phyloP scores from a whole-genome alignment of 2,329 filamentous ascomycete species.

The Pseudopithomyces chartarum region DNA sequence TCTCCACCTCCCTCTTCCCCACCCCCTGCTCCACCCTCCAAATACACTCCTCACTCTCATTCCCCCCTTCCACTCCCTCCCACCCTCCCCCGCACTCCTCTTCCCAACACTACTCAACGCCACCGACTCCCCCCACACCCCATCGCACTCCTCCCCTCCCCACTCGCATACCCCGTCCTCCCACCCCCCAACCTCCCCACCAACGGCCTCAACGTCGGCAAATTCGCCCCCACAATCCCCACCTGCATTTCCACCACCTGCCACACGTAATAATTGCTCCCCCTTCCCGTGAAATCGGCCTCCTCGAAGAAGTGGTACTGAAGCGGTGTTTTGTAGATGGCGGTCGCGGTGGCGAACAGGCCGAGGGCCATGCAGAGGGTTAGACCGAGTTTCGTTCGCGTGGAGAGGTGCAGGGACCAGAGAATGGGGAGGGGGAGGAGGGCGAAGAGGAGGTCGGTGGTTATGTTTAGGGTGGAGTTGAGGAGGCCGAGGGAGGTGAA shows the following conservation, averaged over 20 bases:
- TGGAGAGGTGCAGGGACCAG: conserved; percentile 48
- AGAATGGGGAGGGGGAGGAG: conserved; percentile 51
- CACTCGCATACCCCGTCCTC: conserved; percentile 25
- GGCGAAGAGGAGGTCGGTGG: conserved; percentile 48
- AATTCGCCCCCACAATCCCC: conserved; percentile 36
- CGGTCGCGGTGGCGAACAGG: conserved; percentile 38
- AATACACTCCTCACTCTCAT: conserved; percentile 20
- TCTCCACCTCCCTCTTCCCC: conserved; percentile 7
- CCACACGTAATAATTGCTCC: conserved; percentile 34
- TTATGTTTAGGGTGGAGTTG: conserved; percentile 50
- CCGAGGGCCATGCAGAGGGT: conserved; percentile 42
- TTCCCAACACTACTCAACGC: conserved; percentile 21
- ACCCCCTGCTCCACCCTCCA: conserved; percentile 1
- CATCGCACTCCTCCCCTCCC: conserved; percentile 19
- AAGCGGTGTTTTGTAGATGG: conserved; percentile 29
- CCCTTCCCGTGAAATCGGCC: conserved; percentile 29
- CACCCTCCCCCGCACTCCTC: conserved; percentile 6
- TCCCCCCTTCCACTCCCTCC: conserved; percentile 8
- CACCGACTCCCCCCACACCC: conserved; percentile 10
- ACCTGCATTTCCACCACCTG: conserved; percentile 39
- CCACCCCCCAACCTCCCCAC: conserved; percentile 29
- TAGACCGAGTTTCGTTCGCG: conserved; percentile 46
- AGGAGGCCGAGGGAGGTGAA: conserved; percentile 54
- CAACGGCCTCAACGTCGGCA: conserved; percentile 36
- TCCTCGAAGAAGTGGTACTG: conserved; percentile 37